These are phyloP conservation scores for Dipodascopsis tothii DNA, from an alignment of 805 yeast genomes.

Conservation along the genomic window DNA sequence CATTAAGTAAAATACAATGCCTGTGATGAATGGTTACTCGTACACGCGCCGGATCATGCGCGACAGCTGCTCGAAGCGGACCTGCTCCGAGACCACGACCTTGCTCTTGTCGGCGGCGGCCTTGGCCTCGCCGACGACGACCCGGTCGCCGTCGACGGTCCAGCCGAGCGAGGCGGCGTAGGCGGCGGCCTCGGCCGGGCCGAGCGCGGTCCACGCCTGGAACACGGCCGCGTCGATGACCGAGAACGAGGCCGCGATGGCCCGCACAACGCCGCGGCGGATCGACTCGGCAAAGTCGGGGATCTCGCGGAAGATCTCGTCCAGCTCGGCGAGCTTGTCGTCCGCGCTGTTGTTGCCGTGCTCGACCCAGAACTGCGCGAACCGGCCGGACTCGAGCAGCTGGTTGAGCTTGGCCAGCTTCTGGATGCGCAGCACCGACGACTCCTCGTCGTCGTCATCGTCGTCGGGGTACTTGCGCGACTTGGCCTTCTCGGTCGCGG, in stretches of 20 bases:
- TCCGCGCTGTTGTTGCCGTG: constrained; percentile 29
- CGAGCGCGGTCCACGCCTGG: constrained; percentile 29
- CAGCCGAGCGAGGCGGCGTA: too few relatives aligned
- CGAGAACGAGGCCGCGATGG: constrained; percentile 28
- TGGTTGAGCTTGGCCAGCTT: constrained; percentile 28
- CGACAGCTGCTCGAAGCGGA: constrained; percentile 29
- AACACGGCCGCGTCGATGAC: constrained; percentile 27
- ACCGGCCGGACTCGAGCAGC: constrained; percentile 29
- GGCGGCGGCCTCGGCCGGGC: constrained; percentile 7
- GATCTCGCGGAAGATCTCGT: constrained; percentile 30
- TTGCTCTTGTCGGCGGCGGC: constrained; percentile 25
- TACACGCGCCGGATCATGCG: constrained; percentile 30
- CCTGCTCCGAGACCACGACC: constrained; percentile 7
- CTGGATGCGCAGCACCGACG: constrained; percentile 26
- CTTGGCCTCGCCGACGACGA: constrained; percentile 26
- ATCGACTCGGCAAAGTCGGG: constrained; percentile 31
- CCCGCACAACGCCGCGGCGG: constrained; percentile 28
- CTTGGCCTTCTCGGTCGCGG: not conserved
- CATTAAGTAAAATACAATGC: too few relatives aligned
- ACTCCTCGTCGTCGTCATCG: constrained; percentile 15
- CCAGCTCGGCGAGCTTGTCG: constrained; percentile 30
- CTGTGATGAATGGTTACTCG: constrained; percentile 15
- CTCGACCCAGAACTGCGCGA: constrained; percentile 31
- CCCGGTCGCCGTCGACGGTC: constrained; percentile 26
- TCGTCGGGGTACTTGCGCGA: not conserved